Evolutionary conservation across 176 grass and related monocot species (phyloP), one percentile per base, ranked within the genome.

Genomic region (Ampelocalamus luodianensis): DNA sequence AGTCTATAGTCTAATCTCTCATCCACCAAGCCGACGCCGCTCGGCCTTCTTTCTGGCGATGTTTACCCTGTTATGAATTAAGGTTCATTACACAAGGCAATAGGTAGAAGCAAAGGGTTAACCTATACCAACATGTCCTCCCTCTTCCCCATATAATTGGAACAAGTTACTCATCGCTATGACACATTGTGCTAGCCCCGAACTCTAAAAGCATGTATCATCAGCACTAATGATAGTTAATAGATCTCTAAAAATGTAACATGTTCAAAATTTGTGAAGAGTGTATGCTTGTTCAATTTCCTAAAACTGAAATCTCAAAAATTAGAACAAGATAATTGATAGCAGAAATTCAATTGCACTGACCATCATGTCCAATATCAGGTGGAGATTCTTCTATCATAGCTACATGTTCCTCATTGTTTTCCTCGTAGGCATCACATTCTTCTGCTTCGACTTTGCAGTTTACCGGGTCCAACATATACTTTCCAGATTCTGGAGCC

Each of bases 361-460:
- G 38, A 91, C 89, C 89, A 84, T 91, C 89, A 70, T 76, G 76
- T 75, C 87, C 83, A 53, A 89, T 73, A 87, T 92, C 85, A 68
- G 88, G 88, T 79, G 92, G 92, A 84, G 90, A 94, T 88, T 90
- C 94, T 90, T 97, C 94, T 53, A 92, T 78, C 92, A 97, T 97
- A 83, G 92, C 92, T 83, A 94, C 75, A 86, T 82, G 87, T 4
- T 97, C 93, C 64, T 90, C 94, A 9, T 68, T 86, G 38, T 85
- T 90, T 83, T 93, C 94, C 84, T 97, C 92, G 68, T 90, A 97
- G 17, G 79, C 53, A 75, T 92, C 90, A 81, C 79, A 86, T 58
- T 94, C 94, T 73, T 97, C 90, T 85, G 84, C 87, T 92, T 97
- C 90, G 29, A 89, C 74, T 71, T 92, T 91, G 79, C 85, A 58